phyloP scores from a whole-genome alignment of 2,329 filamentous ascomycete species.

The Verticillium longisporum region DNA sequence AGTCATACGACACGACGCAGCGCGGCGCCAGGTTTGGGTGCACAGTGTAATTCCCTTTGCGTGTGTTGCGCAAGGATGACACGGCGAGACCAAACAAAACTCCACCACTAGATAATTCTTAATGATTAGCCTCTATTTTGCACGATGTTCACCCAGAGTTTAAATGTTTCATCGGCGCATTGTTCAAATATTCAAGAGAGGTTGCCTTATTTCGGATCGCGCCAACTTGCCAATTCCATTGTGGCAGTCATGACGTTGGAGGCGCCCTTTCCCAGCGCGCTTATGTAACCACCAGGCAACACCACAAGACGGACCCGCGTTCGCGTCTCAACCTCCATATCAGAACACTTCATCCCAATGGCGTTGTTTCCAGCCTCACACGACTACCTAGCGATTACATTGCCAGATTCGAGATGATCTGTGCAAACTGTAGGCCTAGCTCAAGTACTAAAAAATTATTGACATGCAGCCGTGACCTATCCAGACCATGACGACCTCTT shows the following conservation, averaged over 20 bases:
- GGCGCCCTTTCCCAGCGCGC: background rate
- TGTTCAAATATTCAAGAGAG: background rate
- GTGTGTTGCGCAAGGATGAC: background rate
- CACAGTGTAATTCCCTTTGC: background rate
- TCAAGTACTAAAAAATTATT: background rate
- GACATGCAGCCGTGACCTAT: background rate
- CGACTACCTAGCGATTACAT: too few species aligned
- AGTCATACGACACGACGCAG: background rate
- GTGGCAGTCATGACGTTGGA: background rate
- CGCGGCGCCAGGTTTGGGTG: background rate
- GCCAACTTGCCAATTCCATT: too few species aligned
- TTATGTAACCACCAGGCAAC: background rate
- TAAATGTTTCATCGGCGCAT: background rate
- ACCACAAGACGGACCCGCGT: background rate
- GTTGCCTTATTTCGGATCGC: too few species aligned
- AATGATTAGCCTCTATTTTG: background rate
- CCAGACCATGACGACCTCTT: constrained; percentile 8
- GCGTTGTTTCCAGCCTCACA: too few species aligned
- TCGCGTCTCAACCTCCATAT: background rate
- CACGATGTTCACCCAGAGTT: background rate
- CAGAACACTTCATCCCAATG: background rate
- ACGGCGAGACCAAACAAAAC: background rate
- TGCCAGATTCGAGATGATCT: too few species aligned
- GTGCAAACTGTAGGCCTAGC: too few species aligned
- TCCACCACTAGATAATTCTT: background rate